Evolutionary conservation across 2,329 filamentous ascomycete genomes (phyloP).

Genomic region (Cytospora leucostoma): DNA sequence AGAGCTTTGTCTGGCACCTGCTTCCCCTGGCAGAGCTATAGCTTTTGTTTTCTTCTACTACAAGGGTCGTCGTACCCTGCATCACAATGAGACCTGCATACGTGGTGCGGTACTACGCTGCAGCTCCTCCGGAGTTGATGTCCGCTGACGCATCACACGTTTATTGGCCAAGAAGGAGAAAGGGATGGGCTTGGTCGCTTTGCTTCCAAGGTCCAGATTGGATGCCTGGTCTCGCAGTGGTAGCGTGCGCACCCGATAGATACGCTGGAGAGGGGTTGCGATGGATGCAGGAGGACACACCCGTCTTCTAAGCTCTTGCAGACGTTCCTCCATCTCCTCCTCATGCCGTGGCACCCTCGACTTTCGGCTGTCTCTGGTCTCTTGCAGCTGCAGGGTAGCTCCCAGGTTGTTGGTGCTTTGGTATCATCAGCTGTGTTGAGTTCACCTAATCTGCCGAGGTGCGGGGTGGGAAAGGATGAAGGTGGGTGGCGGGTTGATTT

Average conservation of each 20-base stretch:
- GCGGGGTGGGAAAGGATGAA: no score
- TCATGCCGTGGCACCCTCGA: neutral
- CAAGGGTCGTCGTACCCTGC: neutral
- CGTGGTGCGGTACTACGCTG: neutral
- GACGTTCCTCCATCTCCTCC: neutral
- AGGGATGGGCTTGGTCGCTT: neutral
- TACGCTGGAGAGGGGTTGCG: neutral
- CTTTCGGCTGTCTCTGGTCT: slow-evolving; percentile 8
- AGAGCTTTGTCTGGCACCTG: neutral
- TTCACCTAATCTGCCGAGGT: neutral
- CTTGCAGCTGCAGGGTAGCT: slow-evolving; percentile 10
- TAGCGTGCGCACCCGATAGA: neutral
- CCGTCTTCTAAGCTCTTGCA: neutral
- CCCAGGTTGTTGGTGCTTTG: slow-evolving; percentile 7
- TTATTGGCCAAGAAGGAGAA: neutral
- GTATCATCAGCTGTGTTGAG: slow-evolving; percentile 6
- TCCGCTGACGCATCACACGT: neutral
- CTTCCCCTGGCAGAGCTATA: neutral
- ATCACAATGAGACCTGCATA: neutral
- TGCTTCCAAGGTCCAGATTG: neutral
- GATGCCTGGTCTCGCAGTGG: neutral
- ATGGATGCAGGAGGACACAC: neutral
- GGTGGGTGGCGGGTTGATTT: no score
- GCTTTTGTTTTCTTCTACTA: neutral
- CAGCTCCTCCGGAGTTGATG: neutral